These are phyloP conservation scores for Cryphonectria japonica DNA, from an alignment of 2,329 filamentous ascomycete species.

Conservation along the genomic window DNA sequence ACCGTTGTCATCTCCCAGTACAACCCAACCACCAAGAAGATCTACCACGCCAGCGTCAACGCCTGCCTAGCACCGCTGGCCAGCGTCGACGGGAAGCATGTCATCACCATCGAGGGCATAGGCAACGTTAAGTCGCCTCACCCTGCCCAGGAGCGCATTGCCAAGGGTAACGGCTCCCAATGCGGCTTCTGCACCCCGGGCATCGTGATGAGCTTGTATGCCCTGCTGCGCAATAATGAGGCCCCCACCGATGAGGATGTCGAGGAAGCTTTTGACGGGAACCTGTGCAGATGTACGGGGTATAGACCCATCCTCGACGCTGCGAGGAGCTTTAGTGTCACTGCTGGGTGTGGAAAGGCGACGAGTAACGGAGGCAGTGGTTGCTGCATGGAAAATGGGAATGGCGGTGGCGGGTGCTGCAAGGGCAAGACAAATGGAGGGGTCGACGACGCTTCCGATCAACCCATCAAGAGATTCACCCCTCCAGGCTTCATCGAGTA, in stretches of 20 bases:
- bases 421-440: constrained; percentile 53
- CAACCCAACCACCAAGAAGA: constrained; percentile 87
- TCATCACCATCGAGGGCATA: constrained; percentile 96
- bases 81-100: constrained; percentile 95
- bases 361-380: constrained; percentile 56
- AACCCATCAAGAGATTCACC: constrained; percentile 71
- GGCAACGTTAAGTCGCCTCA: constrained; percentile 86
- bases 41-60: constrained; percentile 97
- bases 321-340: constrained; percentile 81
- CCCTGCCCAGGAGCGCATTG: constrained; percentile 87
- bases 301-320: constrained; percentile 94
- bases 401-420: constrained; percentile 66
- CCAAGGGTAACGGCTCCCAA: constrained; percentile 89
- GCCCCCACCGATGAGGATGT: constrained; percentile 79
- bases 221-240: constrained; percentile 82
- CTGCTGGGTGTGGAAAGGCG: constrained; percentile 55
- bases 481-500: constrained; percentile 94
- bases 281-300: constrained; percentile 92
- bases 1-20: constrained; percentile 93
- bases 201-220: constrained; percentile 97
- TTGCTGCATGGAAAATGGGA: constrained; percentile 73
- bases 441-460: constrained; percentile 51
- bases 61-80: constrained; percentile 92
- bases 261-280: constrained; percentile 97
- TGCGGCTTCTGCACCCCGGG: constrained; percentile 95